phyloP scores from a whole-genome alignment of 2,329 filamentous ascomycete species.

The Hirsutella rhossiliensis region DNA sequence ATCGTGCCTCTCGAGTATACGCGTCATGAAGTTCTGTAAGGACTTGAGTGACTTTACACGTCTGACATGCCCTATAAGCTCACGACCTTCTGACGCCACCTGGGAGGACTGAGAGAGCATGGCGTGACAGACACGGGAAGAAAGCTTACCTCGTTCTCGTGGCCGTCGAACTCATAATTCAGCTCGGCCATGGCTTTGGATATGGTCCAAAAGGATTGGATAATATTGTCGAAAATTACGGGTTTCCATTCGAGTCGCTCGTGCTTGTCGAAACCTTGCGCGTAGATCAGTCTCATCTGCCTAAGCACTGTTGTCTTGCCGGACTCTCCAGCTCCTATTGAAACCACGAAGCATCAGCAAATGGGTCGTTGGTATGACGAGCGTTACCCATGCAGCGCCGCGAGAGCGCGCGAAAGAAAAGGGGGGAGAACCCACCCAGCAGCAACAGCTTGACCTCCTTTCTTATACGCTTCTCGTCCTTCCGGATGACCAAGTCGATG shows the following conservation, averaged over 20 bases:
- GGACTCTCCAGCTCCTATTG: constrained; percentile 3
- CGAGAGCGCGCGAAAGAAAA: too few species aligned
- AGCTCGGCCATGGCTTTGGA: constrained; percentile 85
- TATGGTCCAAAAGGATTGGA: constrained; percentile 85
- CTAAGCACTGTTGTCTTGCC: constrained; percentile 10
- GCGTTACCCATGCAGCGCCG: too few species aligned
- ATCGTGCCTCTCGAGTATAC: constrained; percentile 70
- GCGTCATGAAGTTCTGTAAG: constrained; percentile 60
- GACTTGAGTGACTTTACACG: constrained; percentile 19
- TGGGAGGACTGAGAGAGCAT: too few species aligned
- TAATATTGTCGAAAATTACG: constrained; percentile 89
- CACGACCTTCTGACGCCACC: too few species aligned
- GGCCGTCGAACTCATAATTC: constrained; percentile 63
- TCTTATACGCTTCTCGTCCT: constrained; percentile 76
- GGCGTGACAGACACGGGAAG: background rate
- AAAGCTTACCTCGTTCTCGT: constrained; percentile 59
- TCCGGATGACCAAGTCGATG: constrained; percentile 75
- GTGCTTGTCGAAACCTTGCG: constrained; percentile 76
- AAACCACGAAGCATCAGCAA: background rate
- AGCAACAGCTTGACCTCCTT: constrained; percentile 90
- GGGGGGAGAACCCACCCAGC: constrained; percentile 47
- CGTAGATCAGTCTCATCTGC: constrained; percentile 83
- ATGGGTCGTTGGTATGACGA: background rate
- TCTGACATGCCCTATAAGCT: constrained; percentile 5
- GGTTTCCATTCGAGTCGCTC: constrained; percentile 91